Evolutionary conservation across 495 filamentous ascomycete genomes (phyloP).

Genomic region (Talaromyces stipitatus): DNA sequence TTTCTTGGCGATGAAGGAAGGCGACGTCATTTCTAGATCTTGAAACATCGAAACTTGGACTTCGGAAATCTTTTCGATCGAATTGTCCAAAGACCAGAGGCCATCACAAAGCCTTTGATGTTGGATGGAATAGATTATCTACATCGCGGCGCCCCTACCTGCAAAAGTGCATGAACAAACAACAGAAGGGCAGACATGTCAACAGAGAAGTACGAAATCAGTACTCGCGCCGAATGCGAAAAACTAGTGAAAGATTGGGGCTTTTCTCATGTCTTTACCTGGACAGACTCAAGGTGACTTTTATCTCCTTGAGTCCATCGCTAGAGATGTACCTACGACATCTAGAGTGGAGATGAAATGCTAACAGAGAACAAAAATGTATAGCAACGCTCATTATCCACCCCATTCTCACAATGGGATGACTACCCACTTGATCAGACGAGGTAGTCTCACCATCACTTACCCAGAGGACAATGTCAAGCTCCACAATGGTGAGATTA

Average conservation of each 20-base stretch:
- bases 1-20: not conserved
- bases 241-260: conserved; percentile 67
- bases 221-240: conserved; percentile 49
- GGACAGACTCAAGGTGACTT: conserved; percentile 67
- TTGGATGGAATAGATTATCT: too few relatives aligned
- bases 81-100: too few relatives aligned
- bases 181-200: conserved; percentile 7
- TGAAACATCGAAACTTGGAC: not conserved
- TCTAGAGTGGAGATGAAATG: not conserved
- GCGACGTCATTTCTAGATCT: not conserved
- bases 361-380: not conserved
- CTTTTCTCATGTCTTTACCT: conserved; percentile 69
- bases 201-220: conserved; percentile 26
- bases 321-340: not conserved
- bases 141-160: too few relatives aligned
- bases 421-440: conserved; percentile 72
- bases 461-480: conserved; percentile 60
- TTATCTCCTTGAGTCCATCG: not conserved
- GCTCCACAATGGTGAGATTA: conserved; percentile 22
- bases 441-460: conserved; percentile 60
- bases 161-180: not conserved
- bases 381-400: conserved; percentile 62
- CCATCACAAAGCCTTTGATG: too few relatives aligned
- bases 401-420: conserved; percentile 64
- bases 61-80: not conserved